Evolutionary conservation across 352 stramenopile genomes (phyloP).

Genomic region (Pythium oligandrum): DNA sequence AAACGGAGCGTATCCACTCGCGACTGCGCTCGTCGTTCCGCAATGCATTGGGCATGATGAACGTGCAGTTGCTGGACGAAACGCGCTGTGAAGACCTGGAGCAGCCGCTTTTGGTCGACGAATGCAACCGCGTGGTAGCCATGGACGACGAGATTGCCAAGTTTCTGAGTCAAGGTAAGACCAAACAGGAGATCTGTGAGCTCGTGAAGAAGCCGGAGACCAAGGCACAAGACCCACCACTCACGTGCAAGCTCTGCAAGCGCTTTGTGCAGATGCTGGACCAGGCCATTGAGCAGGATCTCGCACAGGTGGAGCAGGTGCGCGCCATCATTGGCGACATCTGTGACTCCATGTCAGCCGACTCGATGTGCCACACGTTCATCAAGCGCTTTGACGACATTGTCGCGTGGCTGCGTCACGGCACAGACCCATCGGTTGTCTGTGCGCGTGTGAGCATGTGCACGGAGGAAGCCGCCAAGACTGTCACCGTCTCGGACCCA

Average conservation of each 20-base stretch:
- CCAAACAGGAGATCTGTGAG: constrained; percentile 48
- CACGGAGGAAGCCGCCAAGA: constrained; percentile 5
- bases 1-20: constrained; percentile 24
- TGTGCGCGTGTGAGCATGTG: constrained; percentile 66
- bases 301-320: constrained; percentile 60
- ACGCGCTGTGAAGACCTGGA: constrained; percentile 48
- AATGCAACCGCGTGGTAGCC: constrained; percentile 38
- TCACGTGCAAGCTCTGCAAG: constrained; percentile 73
- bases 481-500: constrained; percentile 1
- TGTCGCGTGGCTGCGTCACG: constrained; percentile 71
- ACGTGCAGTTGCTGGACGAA: constrained; percentile 35
- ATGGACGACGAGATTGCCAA: constrained; percentile 36
- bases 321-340: constrained; percentile 72
- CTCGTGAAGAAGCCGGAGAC: constrained; percentile 11
- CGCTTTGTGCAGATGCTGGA: constrained; percentile 74
- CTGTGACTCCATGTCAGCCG: constrained; percentile 56
- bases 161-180: constrained; percentile 37
- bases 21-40: constrained; percentile 34
- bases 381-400: constrained; percentile 72
- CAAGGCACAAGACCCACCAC: constrained; percentile 24
- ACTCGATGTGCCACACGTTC: constrained; percentile 80
- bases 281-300: constrained; percentile 45
- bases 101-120: constrained; percentile 18
- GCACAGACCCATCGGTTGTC: constrained; percentile 53
- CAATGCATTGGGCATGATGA: constrained; percentile 34